Base-by-base conservation (phyloP, 176 grass and related monocot species). In the Carex littledalei region DNA sequence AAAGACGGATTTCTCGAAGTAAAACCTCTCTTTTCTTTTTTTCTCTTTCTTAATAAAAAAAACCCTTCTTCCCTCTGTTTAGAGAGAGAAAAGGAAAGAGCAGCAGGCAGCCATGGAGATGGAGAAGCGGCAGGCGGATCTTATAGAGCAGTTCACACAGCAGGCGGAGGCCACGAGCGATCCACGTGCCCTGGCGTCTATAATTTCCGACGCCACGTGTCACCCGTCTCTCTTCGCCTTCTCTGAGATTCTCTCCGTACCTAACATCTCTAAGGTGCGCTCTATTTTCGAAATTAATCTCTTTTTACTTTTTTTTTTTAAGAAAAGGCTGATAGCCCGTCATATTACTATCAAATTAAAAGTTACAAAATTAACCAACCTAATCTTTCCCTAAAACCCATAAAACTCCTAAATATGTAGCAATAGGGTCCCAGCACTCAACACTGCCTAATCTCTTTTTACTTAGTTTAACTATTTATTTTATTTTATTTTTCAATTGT, bases 221-320 rank as follows among this genome's bases (percentile, higher is more conserved):
- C 97, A 99, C 85, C 97, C 93, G 3, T 90, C 87, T 15, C 97
- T 96, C 81, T 99, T 99, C 82, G 91, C 93, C 73, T 99, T 99
- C 88, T 99, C 97, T 79, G 93, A 99, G 88, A 94, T 99, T 64
- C 91, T 96, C 79, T 83, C 91, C 90, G 87, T 96, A 73, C 86
- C 93, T 13, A 88, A 88, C 52, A 89, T 99, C 87, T 78, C 88
- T 82, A 96, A 94, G 90, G 97, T 99, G 63, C 12, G 63, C 12
- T 78, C 26, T 9, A 17, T 47, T 47, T 45, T 18, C 41, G 17
- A 54, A 29, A 52, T 31, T 26, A 50, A 22, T 65, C 17, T 16
- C 29, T 67, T 34, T 29, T 56, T 52, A 5, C 47, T 35, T 66
- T 0, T 39, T 39, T 39, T 39, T 39, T 39, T 39, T 5, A 39